Evolutionary conservation across 768 basidiomycete species (phyloP), one percentile per base, ranked within the genome.

Genomic region (Suillus decipiens): DNA sequence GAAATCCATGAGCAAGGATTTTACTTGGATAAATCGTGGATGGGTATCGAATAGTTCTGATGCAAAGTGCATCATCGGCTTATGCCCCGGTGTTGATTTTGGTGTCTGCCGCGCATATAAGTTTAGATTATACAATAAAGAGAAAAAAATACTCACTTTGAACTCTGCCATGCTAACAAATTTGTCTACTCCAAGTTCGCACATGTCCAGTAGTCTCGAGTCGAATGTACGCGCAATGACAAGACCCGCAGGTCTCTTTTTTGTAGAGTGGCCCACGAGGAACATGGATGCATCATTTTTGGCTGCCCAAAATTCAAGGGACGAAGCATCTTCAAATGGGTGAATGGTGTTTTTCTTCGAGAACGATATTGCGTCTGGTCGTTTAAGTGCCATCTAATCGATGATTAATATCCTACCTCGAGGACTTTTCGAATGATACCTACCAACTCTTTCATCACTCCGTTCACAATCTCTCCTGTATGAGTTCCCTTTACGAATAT

Each of bases 241-340:
- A 65, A 99, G 75, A 31, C 91, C 89, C 69, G 98, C 83, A 9
- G 96, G 97, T 59, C 95, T 81, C 73, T 99, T 99, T 78, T 99
- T 99, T 33, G 89, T 93, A 70, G 89, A 93, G 70, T 95, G 90
- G 1, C 95, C 97, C 39, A 97, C 78, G 14, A 96, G 77, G 72
- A 98, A 97, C 72, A 99, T 80, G 2, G 89, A 89, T 3, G 95
- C 95, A 68, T 99, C 97, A 77, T 99, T 99, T 78, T 99, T 99
- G 14, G 80, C 71, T 1, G 90, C 81, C 93, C 95, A 99, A 75
- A 99, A 99, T 67, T 93, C 93, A 37, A 99, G 81, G 1, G 94
- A 93, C 1, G 79, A 74, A 24, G 84, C 72, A 62, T 92, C 83
- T 69, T 99, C 96, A 72, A 99, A 99, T 5, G 97, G 97, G 45